Conservation (phyloP, 1,284 basidiomycete species). For the Tausonia pullulans region DNA sequence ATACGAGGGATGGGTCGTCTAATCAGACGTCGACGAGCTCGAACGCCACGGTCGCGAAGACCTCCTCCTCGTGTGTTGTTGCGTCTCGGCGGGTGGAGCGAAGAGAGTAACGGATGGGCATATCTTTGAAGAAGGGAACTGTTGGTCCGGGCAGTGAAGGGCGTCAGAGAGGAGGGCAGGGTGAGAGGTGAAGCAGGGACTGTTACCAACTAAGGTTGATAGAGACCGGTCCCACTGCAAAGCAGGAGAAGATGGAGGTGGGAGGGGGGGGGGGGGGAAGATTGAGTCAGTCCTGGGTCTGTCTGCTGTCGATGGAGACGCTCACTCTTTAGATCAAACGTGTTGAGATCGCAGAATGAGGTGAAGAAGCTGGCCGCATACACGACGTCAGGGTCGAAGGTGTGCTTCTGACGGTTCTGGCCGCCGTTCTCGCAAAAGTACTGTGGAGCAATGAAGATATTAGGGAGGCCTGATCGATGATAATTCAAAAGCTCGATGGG, state of each 20-base stretch:
- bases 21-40: slow-evolving; percentile 28
- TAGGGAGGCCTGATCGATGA: no score
- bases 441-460: no score
- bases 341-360: slow-evolving; percentile 24
- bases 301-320: not conserved
- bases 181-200: not conserved
- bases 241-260: not conserved
- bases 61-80: slow-evolving; percentile 26
- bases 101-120: slow-evolving; percentile 37
- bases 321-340: slow-evolving; percentile 19
- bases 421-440: no score
- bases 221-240: slow-evolving; percentile 19
- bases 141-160: no score
- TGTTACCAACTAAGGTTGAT: slow-evolving; percentile 19
- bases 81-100: slow-evolving; percentile 26
- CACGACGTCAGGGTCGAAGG: slow-evolving; percentile 29
- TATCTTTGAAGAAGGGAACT: slow-evolving; percentile 22
- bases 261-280: no score
- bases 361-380: slow-evolving; percentile 16
- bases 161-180: not conserved
- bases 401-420: slow-evolving; percentile 24
- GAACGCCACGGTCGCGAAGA: slow-evolving; percentile 34
- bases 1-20: no score
- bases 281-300: not conserved
- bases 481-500: not conserved